Percentiles rank a stretch among this genome's conserved stretches.
Conservation (phyloP, 129 eudicot species). For the Mikania micrantha region DNA sequence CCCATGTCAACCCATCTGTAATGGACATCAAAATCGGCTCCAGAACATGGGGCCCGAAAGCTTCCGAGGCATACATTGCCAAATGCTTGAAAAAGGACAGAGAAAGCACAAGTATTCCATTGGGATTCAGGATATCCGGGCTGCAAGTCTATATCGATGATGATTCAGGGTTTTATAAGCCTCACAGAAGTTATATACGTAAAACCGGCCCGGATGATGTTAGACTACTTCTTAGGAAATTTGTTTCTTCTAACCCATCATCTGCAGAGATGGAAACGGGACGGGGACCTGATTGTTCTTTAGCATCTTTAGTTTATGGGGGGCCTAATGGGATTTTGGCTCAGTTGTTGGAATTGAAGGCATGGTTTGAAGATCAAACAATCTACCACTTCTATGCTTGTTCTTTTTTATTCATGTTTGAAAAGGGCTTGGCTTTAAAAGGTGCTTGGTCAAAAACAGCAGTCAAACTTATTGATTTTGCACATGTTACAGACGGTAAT, state of each 20-base stretch:
- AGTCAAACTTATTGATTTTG: constrained; percentile 82
- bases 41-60: constrained; percentile 68
- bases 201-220: constrained; percentile 50
- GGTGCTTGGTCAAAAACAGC: constrained; percentile 38
- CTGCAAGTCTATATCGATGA: constrained; percentile 33
- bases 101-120: constrained; percentile 40
- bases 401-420: constrained; percentile 65
- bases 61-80: constrained; percentile 55
- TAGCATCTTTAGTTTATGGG: constrained; percentile 63
- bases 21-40: constrained; percentile 90
- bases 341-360: constrained; percentile 67
- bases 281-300: constrained; percentile 44
- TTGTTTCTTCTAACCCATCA: constrained; percentile 55
- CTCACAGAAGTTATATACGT: constrained; percentile 35
- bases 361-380: constrained; percentile 93
- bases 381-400: constrained; percentile 68
- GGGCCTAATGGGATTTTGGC: constrained; percentile 68
- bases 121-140: constrained; percentile 87
- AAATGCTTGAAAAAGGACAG: constrained; percentile 72
- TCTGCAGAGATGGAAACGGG: constrained; percentile 21
- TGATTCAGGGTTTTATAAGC: constrained; percentile 64
- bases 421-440: constrained; percentile 33
- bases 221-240: constrained; percentile 43
- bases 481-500: constrained; percentile 63
- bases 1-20: constrained; percentile 47